A percentile compares a stretch with the other conserved stretches of the same genome.
Conservation (phyloP, 257 asterid species). For the Plantago ovata region DNA sequence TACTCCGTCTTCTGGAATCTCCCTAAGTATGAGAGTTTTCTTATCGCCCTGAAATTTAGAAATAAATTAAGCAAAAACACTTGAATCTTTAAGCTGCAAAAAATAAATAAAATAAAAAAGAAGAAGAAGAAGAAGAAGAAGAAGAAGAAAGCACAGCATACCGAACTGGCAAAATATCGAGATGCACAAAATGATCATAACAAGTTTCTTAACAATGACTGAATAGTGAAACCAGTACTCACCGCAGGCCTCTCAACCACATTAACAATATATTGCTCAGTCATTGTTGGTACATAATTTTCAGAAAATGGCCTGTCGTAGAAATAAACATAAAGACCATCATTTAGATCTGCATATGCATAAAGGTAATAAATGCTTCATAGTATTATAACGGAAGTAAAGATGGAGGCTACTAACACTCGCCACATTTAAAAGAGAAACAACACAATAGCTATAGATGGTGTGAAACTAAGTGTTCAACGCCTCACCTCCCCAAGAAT, state of each 20-base stretch:
- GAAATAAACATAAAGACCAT: constrained; percentile 20
- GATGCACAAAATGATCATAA: not conserved
- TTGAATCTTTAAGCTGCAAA: constrained; percentile 8
- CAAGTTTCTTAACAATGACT: not conserved
- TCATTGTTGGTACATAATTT: constrained; percentile 48
- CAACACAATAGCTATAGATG: not conserved
- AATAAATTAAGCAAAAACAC: constrained; percentile 9
- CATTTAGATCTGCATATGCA: constrained; percentile 16
- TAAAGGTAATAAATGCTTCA: constrained; percentile 6
- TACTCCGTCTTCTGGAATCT: constrained; percentile 84
- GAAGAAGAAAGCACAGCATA: no score
- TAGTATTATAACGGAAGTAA: not conserved
- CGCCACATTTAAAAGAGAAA: not conserved
- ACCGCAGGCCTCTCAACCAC: constrained; percentile 66
- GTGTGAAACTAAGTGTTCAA: constrained; percentile 19
- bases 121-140: not conserved
- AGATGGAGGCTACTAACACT: not conserved
- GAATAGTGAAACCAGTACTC: constrained; percentile 29
- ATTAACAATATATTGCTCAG: constrained; percentile 64
- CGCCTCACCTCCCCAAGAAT: constrained; percentile 72
- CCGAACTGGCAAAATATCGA: not conserved
- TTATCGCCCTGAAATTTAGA: constrained; percentile 58
- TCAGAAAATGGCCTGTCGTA: constrained; percentile 79
- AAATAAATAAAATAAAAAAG: no score
- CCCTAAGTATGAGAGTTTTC: constrained; percentile 78